Evolutionary conservation across 2,329 filamentous ascomycete species (phyloP), one percentile per base, ranked within the genome.

Genomic region (Talaromyces sp.): DNA sequence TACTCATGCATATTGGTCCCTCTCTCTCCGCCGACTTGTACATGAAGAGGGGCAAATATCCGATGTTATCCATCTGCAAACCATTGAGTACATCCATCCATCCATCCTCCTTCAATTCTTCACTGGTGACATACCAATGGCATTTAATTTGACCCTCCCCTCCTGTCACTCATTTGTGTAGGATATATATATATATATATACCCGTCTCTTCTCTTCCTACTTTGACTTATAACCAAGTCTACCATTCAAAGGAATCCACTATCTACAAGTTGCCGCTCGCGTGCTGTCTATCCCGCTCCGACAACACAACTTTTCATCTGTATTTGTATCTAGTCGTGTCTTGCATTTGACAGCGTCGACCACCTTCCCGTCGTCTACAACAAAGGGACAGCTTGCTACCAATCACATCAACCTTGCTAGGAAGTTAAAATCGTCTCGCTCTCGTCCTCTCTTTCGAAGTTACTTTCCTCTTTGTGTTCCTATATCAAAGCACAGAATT

Each of bases 61-160:
- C 49, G 61, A 63, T 63, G 52, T 45, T 57, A 63, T 63, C 41
- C 61, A 59, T 59, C 19, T 31, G 37, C 35, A 59, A 45, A 59
- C 37, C 22, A 45, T 33, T 11, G 22, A 59, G 15, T 57, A 57
- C 49, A 49, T 62, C 19, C 59, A 41, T 39, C 33, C 47, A 61
- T 52, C 13, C 60, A 61, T 17, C 33, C 50, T 62, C 41, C 61
- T 39, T 9, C 31, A n/a, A 27, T 50, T 31, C 13, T 11, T 31
- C 31, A 39, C 35, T 56, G 37, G 25, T 64, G 43, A 37, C 22
- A 64, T 60, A 22, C 43, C 62, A 52, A 64, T 60, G 62, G 62
- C 54, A 54, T 60, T 64, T 64, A 60, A 64, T 25, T 60, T 64
- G 62, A 64, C 27, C 60, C 52, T 62, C 31, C 64, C 64, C 61